A percentile compares a stretch with the other conserved stretches of the same genome.
These are phyloP conservation scores for Clonostachys sp. DNA, from an alignment of 2,329 filamentous ascomycete species.

Conservation along the genomic window DNA sequence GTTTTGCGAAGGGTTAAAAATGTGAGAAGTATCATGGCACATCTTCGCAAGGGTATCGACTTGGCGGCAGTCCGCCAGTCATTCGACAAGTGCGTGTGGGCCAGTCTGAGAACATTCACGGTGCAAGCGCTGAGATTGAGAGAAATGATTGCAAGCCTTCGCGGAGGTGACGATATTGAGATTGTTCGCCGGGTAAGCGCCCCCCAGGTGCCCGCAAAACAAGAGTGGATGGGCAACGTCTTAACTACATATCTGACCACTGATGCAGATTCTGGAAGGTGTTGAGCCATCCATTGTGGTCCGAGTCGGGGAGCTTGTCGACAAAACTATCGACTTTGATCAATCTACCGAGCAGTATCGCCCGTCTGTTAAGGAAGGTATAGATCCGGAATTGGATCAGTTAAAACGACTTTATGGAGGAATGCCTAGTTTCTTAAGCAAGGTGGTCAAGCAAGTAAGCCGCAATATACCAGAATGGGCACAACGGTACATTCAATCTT, in stretches of 20 bases:
- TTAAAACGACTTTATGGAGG: constrained; percentile 76
- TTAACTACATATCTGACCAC: too few species aligned
- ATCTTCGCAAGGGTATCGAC: constrained; percentile 75
- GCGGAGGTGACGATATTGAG: constrained; percentile 6
- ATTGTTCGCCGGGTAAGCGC: constrained; percentile 33
- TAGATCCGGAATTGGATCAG: constrained; percentile 72
- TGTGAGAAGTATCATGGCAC: constrained; percentile 62
- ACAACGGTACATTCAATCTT: constrained; percentile 56
- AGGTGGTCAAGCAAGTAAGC: constrained; percentile 62
- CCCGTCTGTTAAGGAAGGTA: constrained; percentile 66
- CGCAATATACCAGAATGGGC: constrained; percentile 57
- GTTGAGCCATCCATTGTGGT: constrained; percentile 57
- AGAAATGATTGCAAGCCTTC: constrained; percentile 42
- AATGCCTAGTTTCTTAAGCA: constrained; percentile 67
- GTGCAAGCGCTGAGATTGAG: constrained; percentile 66
- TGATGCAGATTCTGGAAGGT: constrained; percentile 46
- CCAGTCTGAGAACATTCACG: constrained; percentile 65
- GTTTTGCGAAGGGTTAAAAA: constrained; percentile 71
- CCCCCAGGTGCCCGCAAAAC: background rate
- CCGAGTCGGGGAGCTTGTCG: constrained; percentile 65
- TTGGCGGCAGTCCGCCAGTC: constrained; percentile 39
- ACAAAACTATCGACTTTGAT: constrained; percentile 75
- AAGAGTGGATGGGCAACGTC: too few species aligned
- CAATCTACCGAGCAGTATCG: constrained; percentile 66
- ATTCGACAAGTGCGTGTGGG: constrained; percentile 67